These are phyloP conservation scores for Manihot esculenta DNA, from an alignment of 441 rosid species.

Conservation along the genomic window DNA sequence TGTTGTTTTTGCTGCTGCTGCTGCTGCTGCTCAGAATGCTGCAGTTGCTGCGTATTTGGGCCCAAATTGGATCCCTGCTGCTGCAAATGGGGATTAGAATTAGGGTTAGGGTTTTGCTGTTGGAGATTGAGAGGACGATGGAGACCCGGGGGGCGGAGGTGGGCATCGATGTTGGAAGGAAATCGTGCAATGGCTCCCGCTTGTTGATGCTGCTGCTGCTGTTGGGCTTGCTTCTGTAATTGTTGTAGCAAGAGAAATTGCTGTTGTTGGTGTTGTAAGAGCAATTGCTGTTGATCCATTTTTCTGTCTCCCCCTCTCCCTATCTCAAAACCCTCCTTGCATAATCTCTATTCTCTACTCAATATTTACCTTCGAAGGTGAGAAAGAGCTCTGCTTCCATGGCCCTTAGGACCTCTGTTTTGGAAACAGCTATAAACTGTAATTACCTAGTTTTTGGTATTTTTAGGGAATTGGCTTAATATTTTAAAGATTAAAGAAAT, in stretches of 20 bases:
- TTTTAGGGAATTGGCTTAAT: too few relatives aligned
- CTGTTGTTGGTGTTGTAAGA: slow-evolving; percentile 49
- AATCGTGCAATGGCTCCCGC: slow-evolving; percentile 72
- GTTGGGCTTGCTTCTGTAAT: slow-evolving; percentile 52
- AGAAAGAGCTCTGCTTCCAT: too few relatives aligned
- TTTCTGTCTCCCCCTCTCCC: background rate
- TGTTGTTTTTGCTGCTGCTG: slow-evolving; percentile 37
- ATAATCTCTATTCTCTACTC: too few relatives aligned
- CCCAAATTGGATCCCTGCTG: slow-evolving; percentile 37
- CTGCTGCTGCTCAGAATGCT: too few relatives aligned
- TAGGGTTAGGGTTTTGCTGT: slow-evolving; percentile 42
- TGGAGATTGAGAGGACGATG: slow-evolving; percentile 43
- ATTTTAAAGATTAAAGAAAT: too few relatives aligned
- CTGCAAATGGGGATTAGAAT: slow-evolving; percentile 26
- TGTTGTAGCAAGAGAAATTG: slow-evolving; percentile 57
- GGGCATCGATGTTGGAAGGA: slow-evolving; percentile 76
- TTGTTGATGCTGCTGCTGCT: slow-evolving; percentile 49
- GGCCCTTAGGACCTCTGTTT: too few relatives aligned
- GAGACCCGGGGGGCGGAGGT: slow-evolving; percentile 60
- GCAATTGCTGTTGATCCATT: slow-evolving; percentile 56
- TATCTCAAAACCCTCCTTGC: too few relatives aligned
- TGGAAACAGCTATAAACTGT: too few relatives aligned
- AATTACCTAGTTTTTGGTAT: too few relatives aligned
- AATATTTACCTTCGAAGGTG: too few relatives aligned
- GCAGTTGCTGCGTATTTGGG: slow-evolving; percentile 31